Conservation (phyloP, 176 grass and related monocot genomes). For the Coix lacrymajobi region DNA sequence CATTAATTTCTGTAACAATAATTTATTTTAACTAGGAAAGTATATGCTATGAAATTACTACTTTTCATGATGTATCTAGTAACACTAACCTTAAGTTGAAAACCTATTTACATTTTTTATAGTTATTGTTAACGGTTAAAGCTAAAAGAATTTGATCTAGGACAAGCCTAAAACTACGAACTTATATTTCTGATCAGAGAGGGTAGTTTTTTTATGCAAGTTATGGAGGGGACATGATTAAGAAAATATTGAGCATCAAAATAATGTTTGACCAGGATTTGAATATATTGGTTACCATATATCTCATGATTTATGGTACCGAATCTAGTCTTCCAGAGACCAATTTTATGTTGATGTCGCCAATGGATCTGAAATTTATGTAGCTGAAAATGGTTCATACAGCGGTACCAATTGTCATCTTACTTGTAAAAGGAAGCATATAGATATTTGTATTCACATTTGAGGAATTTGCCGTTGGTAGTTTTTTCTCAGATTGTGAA, state of each 20-base stretch:
- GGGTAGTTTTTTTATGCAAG: background rate
- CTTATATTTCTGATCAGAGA: background rate
- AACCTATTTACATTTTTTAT: background rate
- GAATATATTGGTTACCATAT: background rate
- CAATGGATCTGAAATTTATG: background rate
- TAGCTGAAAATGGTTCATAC: background rate
- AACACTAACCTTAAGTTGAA: background rate
- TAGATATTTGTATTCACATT: too few relatives aligned
- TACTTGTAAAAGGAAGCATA: too few relatives aligned
- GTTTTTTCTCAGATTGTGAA: background rate
- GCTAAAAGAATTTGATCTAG: background rate
- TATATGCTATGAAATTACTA: background rate
- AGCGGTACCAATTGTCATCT: too few relatives aligned
- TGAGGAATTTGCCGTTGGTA: too few relatives aligned
- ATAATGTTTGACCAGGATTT: background rate
- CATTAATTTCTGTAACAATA: background rate
- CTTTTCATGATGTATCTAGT: background rate
- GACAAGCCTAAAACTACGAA: background rate
- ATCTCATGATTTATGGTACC: background rate
- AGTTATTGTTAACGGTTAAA: background rate
- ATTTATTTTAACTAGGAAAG: background rate
- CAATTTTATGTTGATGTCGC: background rate
- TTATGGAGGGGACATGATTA: background rate
- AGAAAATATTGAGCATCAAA: background rate
- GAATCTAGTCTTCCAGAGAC: background rate